Conservation (phyloP, 2,329 filamentous ascomycete species). For the Pseudogymnoascus sp. region DNA sequence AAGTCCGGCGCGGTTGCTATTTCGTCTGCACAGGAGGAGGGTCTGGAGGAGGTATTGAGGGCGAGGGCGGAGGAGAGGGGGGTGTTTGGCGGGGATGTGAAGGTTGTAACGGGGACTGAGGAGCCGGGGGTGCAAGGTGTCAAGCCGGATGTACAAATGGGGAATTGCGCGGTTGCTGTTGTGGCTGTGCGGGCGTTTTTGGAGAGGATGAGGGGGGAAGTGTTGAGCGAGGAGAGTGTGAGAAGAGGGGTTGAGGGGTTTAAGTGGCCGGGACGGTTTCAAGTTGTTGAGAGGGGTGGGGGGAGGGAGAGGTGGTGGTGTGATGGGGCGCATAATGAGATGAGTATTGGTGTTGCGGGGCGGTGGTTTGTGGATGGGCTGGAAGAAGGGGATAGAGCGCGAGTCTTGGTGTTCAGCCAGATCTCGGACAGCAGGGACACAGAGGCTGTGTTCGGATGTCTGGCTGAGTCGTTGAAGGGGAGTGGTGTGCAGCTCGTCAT, state of each 20-base stretch:
- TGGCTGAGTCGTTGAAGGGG: neutral
- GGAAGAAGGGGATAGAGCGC: slow-evolving; percentile 10
- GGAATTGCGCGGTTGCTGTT: slow-evolving; percentile 46
- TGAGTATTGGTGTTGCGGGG: slow-evolving; percentile 74
- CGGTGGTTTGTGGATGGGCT: slow-evolving; percentile 65
- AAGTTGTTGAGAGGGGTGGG: slow-evolving; percentile 42
- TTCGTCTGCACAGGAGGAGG: slow-evolving; percentile 45
- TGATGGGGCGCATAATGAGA: slow-evolving; percentile 40
- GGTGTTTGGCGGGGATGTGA: slow-evolving; percentile 41
- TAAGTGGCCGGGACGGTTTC: slow-evolving; percentile 72
- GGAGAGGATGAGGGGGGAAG: slow-evolving; percentile 9
- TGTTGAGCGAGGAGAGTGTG: neutral
- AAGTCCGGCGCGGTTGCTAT: slow-evolving; percentile 56
- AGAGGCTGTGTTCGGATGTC: neutral
- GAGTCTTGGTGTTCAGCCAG: slow-evolving; percentile 8
- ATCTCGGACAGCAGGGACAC: neutral
- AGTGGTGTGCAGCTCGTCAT: neutral
- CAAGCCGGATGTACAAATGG: slow-evolving; percentile 48
- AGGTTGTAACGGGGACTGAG: slow-evolving; percentile 38
- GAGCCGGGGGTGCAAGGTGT: slow-evolving; percentile 30
- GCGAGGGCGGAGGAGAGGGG: neutral
- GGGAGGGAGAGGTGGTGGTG: slow-evolving; percentile 27
- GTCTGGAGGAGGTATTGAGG: slow-evolving; percentile 36
- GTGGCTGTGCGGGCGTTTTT: slow-evolving; percentile 46
- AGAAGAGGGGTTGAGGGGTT: slow-evolving; percentile 61